Evolutionary conservation across 1,284 basidiomycete species (phyloP), one percentile per base, ranked within the genome.

Genomic region (Ceratobasidium sp.): DNA sequence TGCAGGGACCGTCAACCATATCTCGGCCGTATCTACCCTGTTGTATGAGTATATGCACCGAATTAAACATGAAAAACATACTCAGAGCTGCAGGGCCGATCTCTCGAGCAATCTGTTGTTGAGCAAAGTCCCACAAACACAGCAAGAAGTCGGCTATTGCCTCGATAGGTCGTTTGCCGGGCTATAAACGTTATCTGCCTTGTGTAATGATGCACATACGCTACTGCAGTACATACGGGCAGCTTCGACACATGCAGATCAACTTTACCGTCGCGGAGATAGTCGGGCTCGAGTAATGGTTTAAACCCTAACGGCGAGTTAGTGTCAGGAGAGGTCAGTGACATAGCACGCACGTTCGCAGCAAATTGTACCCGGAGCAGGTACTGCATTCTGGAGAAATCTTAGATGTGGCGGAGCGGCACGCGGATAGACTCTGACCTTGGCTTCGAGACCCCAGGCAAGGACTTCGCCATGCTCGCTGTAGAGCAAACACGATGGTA

Each of bases 21-120:
- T 87, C 73, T 91, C 87, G 53, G 90, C 91, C 40, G 87, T 82
- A 76, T 91, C 91, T 92, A 73, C 31, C n/a, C n/a, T n/a, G 69
- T 58, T 52, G 60, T 27, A 31, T 50, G 35, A 17, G 15, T 22
- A 27, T 20, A 32, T 20, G 1, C 29, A 34, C 20, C 6, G 15
- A 65, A 13, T 12, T 29, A 54, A 12, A 1, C 58, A 34, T n/a
- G 49, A 49, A 53, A 13, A 49, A 78, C 85, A 71, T 74, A 92
- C 91, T 88, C 64, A 93, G 80, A 79, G 93, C 91, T 15, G 89
- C 89, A 1, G 93, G 87, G 25, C 91, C 91, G 74, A 93, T 91
- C 73, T 93, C 89, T 67, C 86, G 84, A 17, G 89, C 91, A 73
- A 93, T 93, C 75, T 90, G 88, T 62, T 90, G 88, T 75, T 89